Evolutionary conservation across 441 rosid genomes (phyloP).

Genomic region (Pelargonium fulgidum): DNA sequence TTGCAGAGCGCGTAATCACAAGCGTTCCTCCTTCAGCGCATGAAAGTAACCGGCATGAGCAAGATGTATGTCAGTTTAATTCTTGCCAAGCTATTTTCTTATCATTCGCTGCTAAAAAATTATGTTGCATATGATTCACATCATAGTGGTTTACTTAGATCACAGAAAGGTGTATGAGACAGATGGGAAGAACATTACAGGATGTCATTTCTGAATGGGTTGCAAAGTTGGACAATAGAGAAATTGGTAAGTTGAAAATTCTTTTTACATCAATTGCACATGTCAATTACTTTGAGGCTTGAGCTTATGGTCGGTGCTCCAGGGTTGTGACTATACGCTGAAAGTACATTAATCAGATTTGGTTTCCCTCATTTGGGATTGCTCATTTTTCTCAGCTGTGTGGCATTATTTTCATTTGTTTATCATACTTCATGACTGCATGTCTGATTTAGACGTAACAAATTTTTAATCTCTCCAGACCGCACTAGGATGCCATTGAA

Average conservation of each 20-base stretch:
- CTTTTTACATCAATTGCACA: not conserved
- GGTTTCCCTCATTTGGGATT: too few relatives aligned
- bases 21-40: conserved; percentile 30
- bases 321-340: not conserved
- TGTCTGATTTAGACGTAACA: not conserved
- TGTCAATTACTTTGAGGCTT: too few relatives aligned
- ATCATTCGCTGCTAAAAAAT: not conserved
- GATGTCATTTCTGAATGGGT: conserved; percentile 68
- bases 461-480: conserved; percentile 36
- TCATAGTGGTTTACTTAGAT: conserved; percentile 38
- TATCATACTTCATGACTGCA: too few relatives aligned
- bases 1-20: too few relatives aligned
- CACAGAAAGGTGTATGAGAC: conserved; percentile 65
- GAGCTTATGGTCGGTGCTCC: not conserved
- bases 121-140: conserved; percentile 11
- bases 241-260: conserved; percentile 50
- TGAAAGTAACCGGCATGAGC: conserved; percentile 76
- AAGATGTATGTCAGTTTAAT: conserved; percentile 46
- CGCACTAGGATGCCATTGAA: conserved; percentile 67
- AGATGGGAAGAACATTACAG: conserved; percentile 56
- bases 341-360: not conserved
- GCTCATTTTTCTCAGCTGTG: too few relatives aligned
- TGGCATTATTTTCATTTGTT: too few relatives aligned
- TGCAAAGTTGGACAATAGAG: conserved; percentile 51
- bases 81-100: not conserved